These are phyloP conservation scores for Periconia sp. DNA, from an alignment of 2,329 filamentous ascomycete species.

Conservation along the genomic window DNA sequence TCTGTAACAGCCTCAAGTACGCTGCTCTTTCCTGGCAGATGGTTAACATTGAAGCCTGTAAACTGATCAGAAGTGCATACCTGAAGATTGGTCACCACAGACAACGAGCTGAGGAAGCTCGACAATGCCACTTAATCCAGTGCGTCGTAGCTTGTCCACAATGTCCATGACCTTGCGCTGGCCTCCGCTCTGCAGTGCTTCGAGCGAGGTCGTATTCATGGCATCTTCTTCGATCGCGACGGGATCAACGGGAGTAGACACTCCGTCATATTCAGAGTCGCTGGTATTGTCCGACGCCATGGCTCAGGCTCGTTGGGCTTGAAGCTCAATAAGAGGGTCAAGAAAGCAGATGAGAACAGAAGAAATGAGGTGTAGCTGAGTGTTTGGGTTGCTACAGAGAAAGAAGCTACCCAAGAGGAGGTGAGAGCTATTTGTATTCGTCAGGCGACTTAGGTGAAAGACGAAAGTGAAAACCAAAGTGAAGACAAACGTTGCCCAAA, in stretches of 20 bases:
- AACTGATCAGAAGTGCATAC: constrained; percentile 51
- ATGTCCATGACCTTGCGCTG: constrained; percentile 57
- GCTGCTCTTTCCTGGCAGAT: constrained; percentile 68
- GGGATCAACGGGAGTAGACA: not conserved
- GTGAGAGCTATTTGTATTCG: no score
- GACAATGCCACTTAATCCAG: constrained; percentile 46
- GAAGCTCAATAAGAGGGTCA: no score
- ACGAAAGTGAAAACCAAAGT: not conserved
- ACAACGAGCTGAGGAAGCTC: constrained; percentile 33
- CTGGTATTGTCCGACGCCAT: not conserved
- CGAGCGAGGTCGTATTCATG: constrained; percentile 27
- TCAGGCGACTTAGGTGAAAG: no score
- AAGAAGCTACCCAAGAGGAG: not conserved
- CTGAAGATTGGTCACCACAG: constrained; percentile 6
- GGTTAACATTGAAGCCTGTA: constrained; percentile 64
- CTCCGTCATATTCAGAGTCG: constrained; percentile 1
- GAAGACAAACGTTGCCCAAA: not conserved
- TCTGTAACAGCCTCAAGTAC: constrained; percentile 69
- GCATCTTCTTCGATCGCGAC: constrained; percentile 13
- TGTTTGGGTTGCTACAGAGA: not conserved
- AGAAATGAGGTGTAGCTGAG: not conserved
- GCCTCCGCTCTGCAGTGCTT: constrained; percentile 52
- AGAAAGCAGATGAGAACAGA: not conserved
- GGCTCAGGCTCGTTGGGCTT: no score
- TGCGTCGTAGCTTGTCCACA: constrained; percentile 57